Base-by-base conservation (phyloP, 2,329 filamentous ascomycete species). In the Chaetomiaceae sp. region DNA sequence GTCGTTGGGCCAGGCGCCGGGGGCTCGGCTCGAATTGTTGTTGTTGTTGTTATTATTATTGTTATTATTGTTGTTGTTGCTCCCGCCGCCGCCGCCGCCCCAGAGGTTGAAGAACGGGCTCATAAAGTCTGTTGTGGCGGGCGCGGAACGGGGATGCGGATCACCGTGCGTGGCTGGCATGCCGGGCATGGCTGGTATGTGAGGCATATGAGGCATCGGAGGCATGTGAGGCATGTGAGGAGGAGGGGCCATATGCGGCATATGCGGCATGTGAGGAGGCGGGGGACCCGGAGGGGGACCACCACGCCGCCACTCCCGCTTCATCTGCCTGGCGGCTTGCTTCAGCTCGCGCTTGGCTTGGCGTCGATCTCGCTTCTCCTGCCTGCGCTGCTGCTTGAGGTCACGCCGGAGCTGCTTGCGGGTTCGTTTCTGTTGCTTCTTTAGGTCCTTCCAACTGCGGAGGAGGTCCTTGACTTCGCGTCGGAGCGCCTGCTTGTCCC, bases 391-490 rank as follows among this genome's bases (percentile, higher is more conserved):
- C 2, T 69, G 64, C 49, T 62, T 62, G 18, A 58, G 57, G 2
- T 70, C 67, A 49, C 62, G 68, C 53, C 64, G 70, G n/a, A 63
- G 61, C 2, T 70, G 64, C 49, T 62, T 69, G 41, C 64, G 64
- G 37, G 62, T 58, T 18, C 63, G 62, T 49, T 62, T 67, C 55
- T 74, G 69, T 10, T 63, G 58, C 41, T 64, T 69, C 65, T 73
- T 73, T 27, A 71, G 63, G 0, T 61, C 62, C 58, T 72, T 74
- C 68, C 76, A 80, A 49, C 71, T 65, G 36, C 69, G 65, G 48
- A 69, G 69, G 25, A 82, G 63, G 3, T 62, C 64, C 58, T 73
- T 76, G 51, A 80, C 67, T 48, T 80, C 72, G 37, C 67, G 67
- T 14, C 72, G 65, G 29, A 81, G 64, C 2, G 64, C 67, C 25